Evolutionary conservation across 192 early-diverging fungal genomes (phyloP).

Genomic region (Backusella liffmaniae): DNA sequence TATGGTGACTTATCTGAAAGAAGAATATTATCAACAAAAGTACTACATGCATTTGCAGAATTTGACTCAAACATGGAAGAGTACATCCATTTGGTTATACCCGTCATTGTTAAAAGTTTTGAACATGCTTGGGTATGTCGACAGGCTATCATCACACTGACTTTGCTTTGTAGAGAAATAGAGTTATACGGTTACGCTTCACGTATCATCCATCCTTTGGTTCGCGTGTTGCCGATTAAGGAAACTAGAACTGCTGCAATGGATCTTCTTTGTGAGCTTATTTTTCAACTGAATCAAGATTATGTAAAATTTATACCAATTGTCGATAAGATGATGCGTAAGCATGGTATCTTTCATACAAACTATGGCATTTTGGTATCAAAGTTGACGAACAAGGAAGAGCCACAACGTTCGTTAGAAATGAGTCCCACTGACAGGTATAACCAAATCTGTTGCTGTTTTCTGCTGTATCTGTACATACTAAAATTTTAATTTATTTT

Average conservation of each 20-base stretch:
- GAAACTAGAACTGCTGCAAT: conserved; percentile 68
- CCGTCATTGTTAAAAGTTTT: conserved; percentile 75
- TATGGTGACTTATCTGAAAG: conserved; percentile 72
- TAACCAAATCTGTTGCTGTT: too few relatives aligned
- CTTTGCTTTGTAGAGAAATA: conserved; percentile 67
- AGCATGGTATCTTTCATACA: conserved; percentile 63
- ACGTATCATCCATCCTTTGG: conserved; percentile 81
- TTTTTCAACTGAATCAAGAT: conserved; percentile 82
- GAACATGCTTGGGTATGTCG: conserved; percentile 67
- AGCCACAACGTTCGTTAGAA: conserved; percentile 61
- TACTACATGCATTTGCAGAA: conserved; percentile 74
- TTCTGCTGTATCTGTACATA: neutral
- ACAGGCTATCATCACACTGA: conserved; percentile 70
- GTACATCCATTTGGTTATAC: conserved; percentile 89
- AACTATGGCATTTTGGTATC: conserved; percentile 74
- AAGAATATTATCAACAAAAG: conserved; percentile 58
- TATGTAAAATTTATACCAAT: conserved; percentile 87
- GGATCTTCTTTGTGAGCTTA: conserved; percentile 81
- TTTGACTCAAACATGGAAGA: conserved; percentile 89
- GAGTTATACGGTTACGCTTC: conserved; percentile 83
- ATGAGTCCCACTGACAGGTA: conserved; percentile 44
- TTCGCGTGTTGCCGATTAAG: conserved; percentile 63
- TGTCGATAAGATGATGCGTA: conserved; percentile 71
- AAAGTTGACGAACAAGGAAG: conserved; percentile 73
- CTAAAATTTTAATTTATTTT: neutral